A percentile compares a stretch with the other conserved stretches of the same genome.
Conservation (phyloP, 2,329 filamentous ascomycete species). For the Curvularia spicifera region DNA sequence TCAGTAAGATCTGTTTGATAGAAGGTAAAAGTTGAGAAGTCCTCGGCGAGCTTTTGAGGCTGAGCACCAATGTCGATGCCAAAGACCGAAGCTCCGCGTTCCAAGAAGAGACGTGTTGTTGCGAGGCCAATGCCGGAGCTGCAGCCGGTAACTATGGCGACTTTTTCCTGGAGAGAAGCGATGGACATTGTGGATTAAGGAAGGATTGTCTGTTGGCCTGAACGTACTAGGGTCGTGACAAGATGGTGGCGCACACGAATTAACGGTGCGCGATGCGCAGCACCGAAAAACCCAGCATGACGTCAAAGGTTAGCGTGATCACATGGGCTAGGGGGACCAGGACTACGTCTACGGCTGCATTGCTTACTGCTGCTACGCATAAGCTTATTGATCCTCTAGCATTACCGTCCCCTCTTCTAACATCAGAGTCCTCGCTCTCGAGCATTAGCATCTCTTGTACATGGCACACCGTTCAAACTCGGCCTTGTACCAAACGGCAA, state of each 20-base stretch:
- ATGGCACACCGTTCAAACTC: neutral
- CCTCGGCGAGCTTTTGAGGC: conserved; percentile 23
- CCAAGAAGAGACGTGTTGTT: conserved; percentile 33
- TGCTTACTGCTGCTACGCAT: neutral
- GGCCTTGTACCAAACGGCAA: neutral
- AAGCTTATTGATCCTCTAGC: neutral
- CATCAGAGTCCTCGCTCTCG: neutral
- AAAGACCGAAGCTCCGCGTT: conserved; percentile 37
- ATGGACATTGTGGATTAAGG: conserved; percentile 23
- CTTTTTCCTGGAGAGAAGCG: conserved; percentile 32
- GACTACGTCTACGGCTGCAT: neutral
- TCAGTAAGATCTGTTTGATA: conserved; percentile 34
- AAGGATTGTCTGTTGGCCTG: neutral
- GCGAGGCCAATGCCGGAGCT: conserved; percentile 42
- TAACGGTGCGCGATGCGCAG: neutral
- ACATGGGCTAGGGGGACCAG: neutral
- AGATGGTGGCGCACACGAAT: neutral
- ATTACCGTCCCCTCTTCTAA: neutral
- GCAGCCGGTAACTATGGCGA: conserved; percentile 40
- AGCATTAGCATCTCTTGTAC: neutral
- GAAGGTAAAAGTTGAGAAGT: conserved; percentile 30
- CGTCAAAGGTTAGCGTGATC: conserved; percentile 19
- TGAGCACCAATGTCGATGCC: conserved; percentile 37
- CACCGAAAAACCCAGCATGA: conserved; percentile 18
- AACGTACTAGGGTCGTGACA: neutral